Base-by-base conservation (phyloP, 768 basidiomycete species). In the Lentinula aciculospora region DNA sequence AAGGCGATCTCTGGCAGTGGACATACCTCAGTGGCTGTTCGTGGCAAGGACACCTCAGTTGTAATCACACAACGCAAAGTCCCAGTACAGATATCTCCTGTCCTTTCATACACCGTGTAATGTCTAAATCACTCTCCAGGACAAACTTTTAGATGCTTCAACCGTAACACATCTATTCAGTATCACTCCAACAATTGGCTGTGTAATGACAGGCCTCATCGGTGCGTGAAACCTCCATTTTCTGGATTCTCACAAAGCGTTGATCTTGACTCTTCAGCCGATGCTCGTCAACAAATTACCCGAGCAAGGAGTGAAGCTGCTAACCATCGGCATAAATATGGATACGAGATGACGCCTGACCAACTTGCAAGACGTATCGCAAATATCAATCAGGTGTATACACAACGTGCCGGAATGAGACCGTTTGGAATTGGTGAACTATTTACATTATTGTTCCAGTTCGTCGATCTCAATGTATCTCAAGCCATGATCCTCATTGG, bases 1-100 rank as follows among this genome's bases (percentile, higher is more conserved):
- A 99, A 98, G 74, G 97, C 97, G 48, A 98, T 98, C 71, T 93
- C 94, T 61, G 94, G 93, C 56, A 94, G 94, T 1, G 96, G 94
- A 1, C 93, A 98, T 67, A 98, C 97, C 1, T 85, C 96, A 1
- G 81, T 99, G 51, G 82, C 95, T 17, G 89, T 98, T 45, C 78
- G 96, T 66, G 97, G 97, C 17, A 92, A 92, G 71, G 95, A 98
- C 65, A 96, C 94, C 4, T 81, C 89, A 4, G 94, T 98, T 7
- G 90, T 98, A 40, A 94, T 99, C 65, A 98, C 96, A 21, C 97
- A 98, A 77, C 94, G 94, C 77, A 98, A 98, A 78, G 89, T 99
- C 36, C 94, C 97, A 27, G 96, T 98, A 66, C 64, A 92, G 82
- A 12, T 25, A 28, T 51, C 42, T 12, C 42, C 28, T 25, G 19